These are phyloP conservation scores for Daedaleopsis sinensis DNA, from an alignment of 768 basidiomycete species.

Conservation along the genomic window DNA sequence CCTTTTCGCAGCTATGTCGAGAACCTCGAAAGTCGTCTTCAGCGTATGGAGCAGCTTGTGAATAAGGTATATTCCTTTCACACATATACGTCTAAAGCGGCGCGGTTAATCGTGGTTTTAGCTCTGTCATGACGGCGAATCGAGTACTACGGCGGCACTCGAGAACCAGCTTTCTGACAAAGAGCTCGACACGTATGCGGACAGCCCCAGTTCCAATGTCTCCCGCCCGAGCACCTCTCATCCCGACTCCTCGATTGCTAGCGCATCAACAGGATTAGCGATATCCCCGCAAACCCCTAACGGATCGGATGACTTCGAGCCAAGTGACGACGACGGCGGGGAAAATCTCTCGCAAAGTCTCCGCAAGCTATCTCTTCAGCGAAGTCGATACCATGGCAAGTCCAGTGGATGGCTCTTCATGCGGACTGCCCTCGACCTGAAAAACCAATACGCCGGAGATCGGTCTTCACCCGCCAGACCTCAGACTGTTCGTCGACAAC, in stretches of 20 bases:
- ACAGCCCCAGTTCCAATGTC: neutral
- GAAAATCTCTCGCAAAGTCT: neutral
- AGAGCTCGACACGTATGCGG: neutral
- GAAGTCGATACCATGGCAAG: neutral
- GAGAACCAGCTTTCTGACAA: neutral
- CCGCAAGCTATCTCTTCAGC: neutral
- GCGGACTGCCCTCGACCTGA: neutral
- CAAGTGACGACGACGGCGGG: neutral
- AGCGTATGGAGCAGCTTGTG: neutral
- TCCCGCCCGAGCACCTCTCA: neutral
- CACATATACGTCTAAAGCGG: neutral
- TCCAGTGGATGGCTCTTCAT: neutral
- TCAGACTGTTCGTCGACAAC: neutral
- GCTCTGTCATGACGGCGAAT: neutral
- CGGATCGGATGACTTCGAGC: neutral
- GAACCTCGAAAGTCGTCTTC: slow-evolving; percentile 3
- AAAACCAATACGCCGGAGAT: neutral
- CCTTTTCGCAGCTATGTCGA: slow-evolving; percentile 2
- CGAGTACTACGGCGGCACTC: neutral
- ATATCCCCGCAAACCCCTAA: neutral
- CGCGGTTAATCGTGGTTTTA: neutral
- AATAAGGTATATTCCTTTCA: neutral
- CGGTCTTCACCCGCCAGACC: neutral
- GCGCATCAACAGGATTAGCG: neutral
- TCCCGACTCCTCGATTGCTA: neutral